These are phyloP conservation scores for Fistulinella cinereoalba DNA, from an alignment of 1,284 basidiomycete species.

Conservation along the genomic window DNA sequence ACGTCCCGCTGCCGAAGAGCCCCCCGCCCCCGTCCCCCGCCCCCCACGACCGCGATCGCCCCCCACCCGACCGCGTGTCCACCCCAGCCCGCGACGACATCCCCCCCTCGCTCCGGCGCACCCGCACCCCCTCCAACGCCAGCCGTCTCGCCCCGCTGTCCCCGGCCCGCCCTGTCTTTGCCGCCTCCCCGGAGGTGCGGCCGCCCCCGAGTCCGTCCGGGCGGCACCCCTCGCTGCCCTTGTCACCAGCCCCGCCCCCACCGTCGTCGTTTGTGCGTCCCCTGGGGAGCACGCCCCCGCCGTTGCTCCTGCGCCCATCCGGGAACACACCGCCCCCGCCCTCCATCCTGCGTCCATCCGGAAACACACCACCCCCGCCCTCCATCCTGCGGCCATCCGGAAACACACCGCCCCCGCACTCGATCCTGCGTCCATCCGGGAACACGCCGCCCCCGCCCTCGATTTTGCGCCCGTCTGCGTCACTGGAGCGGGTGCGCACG, in stretches of 20 bases:
- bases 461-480: conserved; percentile 10
- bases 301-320: conserved; percentile 2
- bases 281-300: too few species aligned
- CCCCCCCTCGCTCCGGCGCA: conserved; percentile 17
- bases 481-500: too few species aligned
- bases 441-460: conserved; percentile 12
- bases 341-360: conserved; percentile 6
- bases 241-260: too few species aligned
- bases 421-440: conserved; percentile 8
- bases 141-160: conserved; percentile 6
- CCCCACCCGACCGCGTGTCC: conserved; percentile 18
- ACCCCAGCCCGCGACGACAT: conserved; percentile 16
- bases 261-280: too few species aligned
- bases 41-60: conserved; percentile 5
- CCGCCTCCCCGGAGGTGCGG: too few species aligned
- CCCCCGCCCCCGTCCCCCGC: not conserved
- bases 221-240: too few species aligned
- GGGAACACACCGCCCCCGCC: conserved; percentile 14
- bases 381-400: conserved; percentile 4
- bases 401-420: conserved; percentile 10
- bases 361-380: conserved; percentile 7
- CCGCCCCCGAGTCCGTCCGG: too few species aligned
- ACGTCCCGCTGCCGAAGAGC: conserved; percentile 9
- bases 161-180: conserved; percentile 12
- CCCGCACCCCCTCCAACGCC: conserved; percentile 18